Conservation (phyloP, 2,329 filamentous ascomycete species). For the Fusarium setosum region DNA sequence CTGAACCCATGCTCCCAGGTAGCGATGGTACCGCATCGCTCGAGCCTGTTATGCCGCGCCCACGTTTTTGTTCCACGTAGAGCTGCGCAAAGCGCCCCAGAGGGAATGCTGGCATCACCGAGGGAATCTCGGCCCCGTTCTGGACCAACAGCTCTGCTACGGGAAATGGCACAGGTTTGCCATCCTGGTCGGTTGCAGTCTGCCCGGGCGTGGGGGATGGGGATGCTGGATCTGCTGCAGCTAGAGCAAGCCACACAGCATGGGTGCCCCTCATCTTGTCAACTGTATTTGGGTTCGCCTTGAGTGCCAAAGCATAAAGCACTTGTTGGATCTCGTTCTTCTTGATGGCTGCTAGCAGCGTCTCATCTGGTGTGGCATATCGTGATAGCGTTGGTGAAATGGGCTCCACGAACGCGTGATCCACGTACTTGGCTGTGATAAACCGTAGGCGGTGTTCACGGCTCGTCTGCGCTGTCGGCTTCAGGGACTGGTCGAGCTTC, state of each 20-base stretch:
- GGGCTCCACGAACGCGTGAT: constrained; percentile 82
- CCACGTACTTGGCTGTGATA: constrained; percentile 94
- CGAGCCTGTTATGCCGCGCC: constrained; percentile 57
- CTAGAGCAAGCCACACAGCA: constrained; percentile 89
- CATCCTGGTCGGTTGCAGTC: constrained; percentile 54
- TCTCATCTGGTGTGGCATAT: constrained; percentile 85
- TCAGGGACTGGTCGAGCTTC: constrained; percentile 77
- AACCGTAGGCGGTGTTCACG: constrained; percentile 93
- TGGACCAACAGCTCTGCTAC: constrained; percentile 92
- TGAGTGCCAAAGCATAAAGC: constrained; percentile 87
- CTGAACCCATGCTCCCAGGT: constrained; percentile 57
- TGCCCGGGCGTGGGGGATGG: constrained; percentile 66
- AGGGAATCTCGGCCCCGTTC: constrained; percentile 90
- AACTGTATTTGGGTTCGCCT: constrained; percentile 85
- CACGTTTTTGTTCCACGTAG: constrained; percentile 84
- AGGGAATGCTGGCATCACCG: constrained; percentile 81
- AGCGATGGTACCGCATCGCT: constrained; percentile 72
- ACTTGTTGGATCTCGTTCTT: constrained; percentile 95
- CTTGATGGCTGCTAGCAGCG: constrained; percentile 91
- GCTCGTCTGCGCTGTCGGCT: constrained; percentile 81
- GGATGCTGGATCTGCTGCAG: constrained; percentile 89
- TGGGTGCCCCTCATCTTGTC: constrained; percentile 92
- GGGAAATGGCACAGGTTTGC: constrained; percentile 78
- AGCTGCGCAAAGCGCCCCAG: constrained; percentile 82
- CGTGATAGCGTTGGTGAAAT: constrained; percentile 80